Conservation (phyloP, 345 rosid genomes). For the Hibiscus tridactylites region DNA sequence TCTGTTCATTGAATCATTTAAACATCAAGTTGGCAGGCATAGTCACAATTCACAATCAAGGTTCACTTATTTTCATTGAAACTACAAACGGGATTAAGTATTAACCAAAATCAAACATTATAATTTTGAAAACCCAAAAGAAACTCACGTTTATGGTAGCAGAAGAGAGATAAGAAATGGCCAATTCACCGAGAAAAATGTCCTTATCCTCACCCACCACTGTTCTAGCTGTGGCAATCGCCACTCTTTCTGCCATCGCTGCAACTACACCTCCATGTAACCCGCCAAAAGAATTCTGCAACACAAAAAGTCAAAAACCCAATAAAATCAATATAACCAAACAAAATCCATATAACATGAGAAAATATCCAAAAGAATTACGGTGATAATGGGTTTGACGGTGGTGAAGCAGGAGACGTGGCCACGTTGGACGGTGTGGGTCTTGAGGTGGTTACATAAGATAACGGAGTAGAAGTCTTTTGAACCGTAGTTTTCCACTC, state of each 20-base stretch:
- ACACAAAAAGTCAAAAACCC: neutral
- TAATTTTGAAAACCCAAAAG: neutral
- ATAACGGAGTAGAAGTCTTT: constrained; percentile 41
- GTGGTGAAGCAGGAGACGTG: constrained; percentile 43
- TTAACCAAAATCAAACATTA: neutral
- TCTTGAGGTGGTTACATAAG: constrained; percentile 32
- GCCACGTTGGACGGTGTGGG: constrained; percentile 40
- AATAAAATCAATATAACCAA: neutral
- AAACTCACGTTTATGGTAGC: constrained; percentile 29
- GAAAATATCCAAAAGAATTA: constrained; percentile 13
- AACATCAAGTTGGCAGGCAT: neutral
- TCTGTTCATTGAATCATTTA: neutral
- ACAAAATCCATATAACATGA: neutral
- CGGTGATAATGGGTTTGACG: constrained; percentile 43
- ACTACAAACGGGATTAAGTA: neutral
- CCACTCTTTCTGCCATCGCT: constrained; percentile 56
- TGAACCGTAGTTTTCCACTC: constrained; percentile 13
- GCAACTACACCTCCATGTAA: constrained; percentile 70
- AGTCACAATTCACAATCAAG: neutral
- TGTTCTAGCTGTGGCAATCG: constrained; percentile 50
- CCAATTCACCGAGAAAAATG: constrained; percentile 61
- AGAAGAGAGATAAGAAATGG: constrained; percentile 56
- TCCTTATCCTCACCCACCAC: constrained; percentile 39
- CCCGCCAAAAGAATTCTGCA: constrained; percentile 45
- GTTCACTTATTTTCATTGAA: neutral